phyloP scores from a whole-genome alignment of 805 yeast genomes.

The Danielia oregonensis region DNA sequence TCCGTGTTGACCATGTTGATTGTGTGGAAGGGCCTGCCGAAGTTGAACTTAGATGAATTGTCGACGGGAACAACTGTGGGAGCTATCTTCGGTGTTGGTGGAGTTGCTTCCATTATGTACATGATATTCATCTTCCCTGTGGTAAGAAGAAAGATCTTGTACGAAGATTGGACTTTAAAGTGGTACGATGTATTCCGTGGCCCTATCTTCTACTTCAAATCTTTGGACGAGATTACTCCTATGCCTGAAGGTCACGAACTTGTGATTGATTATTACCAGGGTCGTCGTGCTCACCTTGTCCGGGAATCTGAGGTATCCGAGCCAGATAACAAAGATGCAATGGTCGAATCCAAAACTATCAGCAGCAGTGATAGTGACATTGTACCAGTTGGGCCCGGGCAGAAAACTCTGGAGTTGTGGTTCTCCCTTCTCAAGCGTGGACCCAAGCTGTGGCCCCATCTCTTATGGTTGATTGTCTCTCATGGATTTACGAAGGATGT shows the following conservation, averaged over 20 bases:
- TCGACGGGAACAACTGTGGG: slow-evolving; percentile 52
- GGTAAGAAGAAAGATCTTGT: slow-evolving; percentile 55
- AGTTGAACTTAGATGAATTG: slow-evolving; percentile 51
- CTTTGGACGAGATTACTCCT: slow-evolving; percentile 61
- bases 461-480: slow-evolving; percentile 45
- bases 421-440: slow-evolving; percentile 36
- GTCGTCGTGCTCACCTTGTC: slow-evolving; percentile 41
- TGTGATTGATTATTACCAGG: slow-evolving; percentile 62
- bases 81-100: slow-evolving; percentile 63
- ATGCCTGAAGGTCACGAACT: slow-evolving; percentile 55
- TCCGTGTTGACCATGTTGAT: slow-evolving; percentile 69
- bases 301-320: slow-evolving; percentile 15
- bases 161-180: slow-evolving; percentile 64
- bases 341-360: slow-evolving; percentile 10
- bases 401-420: slow-evolving; percentile 41
- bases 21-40: slow-evolving; percentile 80
- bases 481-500: slow-evolving; percentile 69
- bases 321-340: slow-evolving; percentile 12
- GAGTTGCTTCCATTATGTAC: slow-evolving; percentile 50
- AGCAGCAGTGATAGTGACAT: slow-evolving; percentile 8
- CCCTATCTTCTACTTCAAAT: slow-evolving; percentile 50
- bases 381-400: slow-evolving; percentile 6
- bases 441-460: slow-evolving; percentile 53
- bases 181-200: slow-evolving; percentile 57
- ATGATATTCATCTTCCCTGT: slow-evolving; percentile 56